Evolutionary conservation across 495 filamentous ascomycete species (phyloP), one percentile per base, ranked within the genome.

Genomic region (Hyphodiscus hymeniophilus): DNA sequence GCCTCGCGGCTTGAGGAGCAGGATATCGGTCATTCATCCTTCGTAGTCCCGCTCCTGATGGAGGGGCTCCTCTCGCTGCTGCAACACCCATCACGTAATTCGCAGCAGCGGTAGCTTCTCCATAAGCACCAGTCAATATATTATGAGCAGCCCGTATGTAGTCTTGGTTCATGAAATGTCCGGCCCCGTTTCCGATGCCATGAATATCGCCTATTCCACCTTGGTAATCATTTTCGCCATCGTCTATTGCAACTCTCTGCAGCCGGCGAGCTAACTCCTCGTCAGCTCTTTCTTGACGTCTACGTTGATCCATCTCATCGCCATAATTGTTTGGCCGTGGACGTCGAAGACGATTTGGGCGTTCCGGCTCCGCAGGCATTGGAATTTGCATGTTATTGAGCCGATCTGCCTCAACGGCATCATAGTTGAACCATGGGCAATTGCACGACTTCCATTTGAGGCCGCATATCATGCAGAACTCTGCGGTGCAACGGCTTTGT

Each of bases 401-500:
- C 2, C 66, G 69, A 48, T 84, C 82, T 43, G 66, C 64, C 22
- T 82, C 78, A 17, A 76, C 63, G 15, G 68, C 60, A 15, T 77
- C 72, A 55, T 84, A 80, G 51, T 81, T 86, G 68, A 89, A 89
- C 77, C 77, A 85, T 2, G 84, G 81, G 55, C 87, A 92, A 46
- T 84, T 76, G 55, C 87, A 94, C 0, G 75, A 80, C 64, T 89
- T 91, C 87, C 87, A 90, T 51, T 80, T 80, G 20, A 64, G 56
- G 11, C 82, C 87, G 56, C 87, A 94, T 28, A 83, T 71, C 76
- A 87, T 85, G 65, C 87, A 94, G 62, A 89, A 90, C 55, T 89
- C 77, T 18, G 85, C 86, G 41, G 75, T 80, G 60, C 87, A 91
- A 43, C 79, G 84, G 63, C 83, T 82, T 48, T 43, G 7, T 11